A percentile compares a stretch with the other conserved stretches of the same genome.
phyloP scores from a whole-genome alignment of 208 protist species.

The Leishmania arabica region DNA sequence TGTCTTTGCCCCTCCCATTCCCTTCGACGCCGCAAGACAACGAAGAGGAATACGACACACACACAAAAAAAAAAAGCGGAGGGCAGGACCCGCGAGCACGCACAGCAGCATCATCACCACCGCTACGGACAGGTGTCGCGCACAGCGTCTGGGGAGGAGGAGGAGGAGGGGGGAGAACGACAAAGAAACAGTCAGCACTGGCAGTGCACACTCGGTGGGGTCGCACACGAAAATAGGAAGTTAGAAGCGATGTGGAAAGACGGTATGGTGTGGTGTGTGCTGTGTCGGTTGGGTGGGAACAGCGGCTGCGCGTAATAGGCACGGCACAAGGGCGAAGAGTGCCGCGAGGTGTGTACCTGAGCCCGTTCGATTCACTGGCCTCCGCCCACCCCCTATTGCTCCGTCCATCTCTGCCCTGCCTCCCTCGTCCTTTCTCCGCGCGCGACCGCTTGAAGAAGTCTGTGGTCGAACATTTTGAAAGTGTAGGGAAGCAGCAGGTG shows the following conservation, averaged over 20 bases:
- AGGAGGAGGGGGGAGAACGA: background rate
- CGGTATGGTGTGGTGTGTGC: background rate
- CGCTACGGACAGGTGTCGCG: background rate
- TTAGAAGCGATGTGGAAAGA: background rate
- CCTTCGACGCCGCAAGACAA: background rate
- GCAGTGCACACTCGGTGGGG: background rate
- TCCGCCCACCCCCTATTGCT: background rate
- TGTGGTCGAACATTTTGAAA: background rate
- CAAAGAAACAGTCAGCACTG: background rate
- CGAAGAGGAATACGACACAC: too few species aligned
- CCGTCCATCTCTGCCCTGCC: background rate
- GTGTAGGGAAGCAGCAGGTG: background rate
- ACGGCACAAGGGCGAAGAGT: background rate
- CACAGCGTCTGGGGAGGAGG: background rate
- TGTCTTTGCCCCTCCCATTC: background rate
- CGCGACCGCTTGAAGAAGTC: background rate
- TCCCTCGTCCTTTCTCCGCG: background rate
- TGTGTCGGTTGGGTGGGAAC: background rate
- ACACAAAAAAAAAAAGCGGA: too few species aligned
- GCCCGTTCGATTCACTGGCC: background rate
- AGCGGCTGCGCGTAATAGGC: background rate
- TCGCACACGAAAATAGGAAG: background rate
- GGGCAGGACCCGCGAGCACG: too few species aligned
- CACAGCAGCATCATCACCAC: background rate
- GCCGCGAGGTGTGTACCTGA: background rate